Evolutionary conservation across 2,329 filamentous ascomycete genomes (phyloP).

Genomic region (Cryphonectria naterciae): DNA sequence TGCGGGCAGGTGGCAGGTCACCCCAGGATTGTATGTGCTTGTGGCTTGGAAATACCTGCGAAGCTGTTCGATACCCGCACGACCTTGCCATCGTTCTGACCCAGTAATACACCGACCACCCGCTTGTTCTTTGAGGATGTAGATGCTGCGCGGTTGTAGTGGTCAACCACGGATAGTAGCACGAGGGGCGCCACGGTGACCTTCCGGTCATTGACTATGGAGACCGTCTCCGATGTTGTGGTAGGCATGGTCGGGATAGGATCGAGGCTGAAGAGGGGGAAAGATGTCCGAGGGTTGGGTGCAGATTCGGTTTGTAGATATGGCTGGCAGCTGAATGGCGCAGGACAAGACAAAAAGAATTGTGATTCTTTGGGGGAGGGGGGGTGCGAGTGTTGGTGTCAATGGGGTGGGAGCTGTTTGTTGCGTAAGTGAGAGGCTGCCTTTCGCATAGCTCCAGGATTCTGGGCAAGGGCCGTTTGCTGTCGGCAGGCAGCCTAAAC

Average conservation of each 20-base stretch:
- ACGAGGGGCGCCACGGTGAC: conserved; percentile 98
- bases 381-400: background rate
- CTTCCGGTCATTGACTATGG: conserved; percentile 81
- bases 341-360: background rate
- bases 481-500: background rate
- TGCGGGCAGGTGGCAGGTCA: conserved; percentile 16
- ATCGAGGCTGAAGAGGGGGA: conserved; percentile 14
- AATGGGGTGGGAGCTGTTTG: conserved; percentile 1
- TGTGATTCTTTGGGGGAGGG: background rate
- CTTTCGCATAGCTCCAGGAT: conserved; percentile 1
- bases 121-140: conserved; percentile 83
- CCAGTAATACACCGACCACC: conserved; percentile 91
- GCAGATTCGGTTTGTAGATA: conserved; percentile 23
- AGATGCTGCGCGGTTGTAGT: conserved; percentile 90
- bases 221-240: conserved; percentile 95
- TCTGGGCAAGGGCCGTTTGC: background rate
- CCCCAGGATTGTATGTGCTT: conserved; percentile 4
- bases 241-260: conserved; percentile 73
- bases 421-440: conserved; percentile 6
- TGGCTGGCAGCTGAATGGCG: background rate
- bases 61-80: conserved; percentile 99
- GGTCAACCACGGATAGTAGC: conserved; percentile 95
- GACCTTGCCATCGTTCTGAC: conserved; percentile 94
- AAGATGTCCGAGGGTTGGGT: conserved; percentile 27
- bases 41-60: conserved; percentile 65